Evolutionary conservation across 2,329 filamentous ascomycete species (phyloP), one percentile per base, ranked within the genome.

Genomic region (Blumeria hordei): DNA sequence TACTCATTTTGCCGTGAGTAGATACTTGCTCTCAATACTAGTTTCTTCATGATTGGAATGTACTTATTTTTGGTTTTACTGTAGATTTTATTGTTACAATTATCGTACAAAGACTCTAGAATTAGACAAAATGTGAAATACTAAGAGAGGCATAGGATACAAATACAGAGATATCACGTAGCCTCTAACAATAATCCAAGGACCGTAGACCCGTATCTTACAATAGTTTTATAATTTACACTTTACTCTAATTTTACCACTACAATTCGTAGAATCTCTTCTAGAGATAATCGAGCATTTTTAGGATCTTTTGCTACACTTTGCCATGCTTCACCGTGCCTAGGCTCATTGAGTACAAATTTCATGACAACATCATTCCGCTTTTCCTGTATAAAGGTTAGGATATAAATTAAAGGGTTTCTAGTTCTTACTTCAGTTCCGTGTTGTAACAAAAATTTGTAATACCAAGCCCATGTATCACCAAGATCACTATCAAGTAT

Each of bases 391-490:
- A 54, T 32, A 47, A 60, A 58, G 60, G 58, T 50, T 53, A 43
- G 21, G 9, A 14, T 21, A 55, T 36, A 12, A 32, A 7, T 53
- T 14, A 14, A 11, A 34, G 11, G 39, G 55, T 52, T 21, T 18
- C 14, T 9, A 54, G 44, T 55, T 67, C 70, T 63, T 64, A 74
- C 72, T 60, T 87, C 82, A 5, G 88, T 95, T 9, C 92, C 93
- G 69, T 98, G 88, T 72, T 95, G 86, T 61, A 80, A 67, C 60
- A 96, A 65, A 67, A 96, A 98, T 67, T 90, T 88, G 68, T 88
- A 92, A 68, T 95, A 98, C 90, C 90, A 98, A 18, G 88, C 90
- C 93, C 93, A 98, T 10, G 81, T 85, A 70, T 98, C 93, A 53
- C 92, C 92, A 53, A 80, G 71, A 66, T 96, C 88, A 37, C 82